Conservation (phyloP, 169 alveolate species). For the Plasmodium berghei region DNA sequence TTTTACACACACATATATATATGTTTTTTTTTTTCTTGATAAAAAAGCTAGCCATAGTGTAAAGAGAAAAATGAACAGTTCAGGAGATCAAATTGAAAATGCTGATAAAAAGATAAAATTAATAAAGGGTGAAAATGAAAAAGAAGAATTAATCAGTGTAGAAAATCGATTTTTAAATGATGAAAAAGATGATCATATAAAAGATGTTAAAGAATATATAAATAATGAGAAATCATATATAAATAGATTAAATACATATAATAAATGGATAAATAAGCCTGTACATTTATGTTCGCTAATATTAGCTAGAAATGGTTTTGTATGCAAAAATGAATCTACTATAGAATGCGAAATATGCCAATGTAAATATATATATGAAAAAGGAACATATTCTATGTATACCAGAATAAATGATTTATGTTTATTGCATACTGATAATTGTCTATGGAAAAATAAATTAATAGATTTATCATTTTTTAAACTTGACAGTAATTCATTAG, state of each 20-base stretch:
- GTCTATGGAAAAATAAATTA: slow-evolving; percentile 67
- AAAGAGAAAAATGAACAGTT: background rate
- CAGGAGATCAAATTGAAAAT: background rate
- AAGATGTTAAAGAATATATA: slow-evolving; percentile 17
- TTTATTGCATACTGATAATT: slow-evolving; percentile 47
- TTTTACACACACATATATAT: slow-evolving; percentile 2
- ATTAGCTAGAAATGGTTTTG: slow-evolving; percentile 69
- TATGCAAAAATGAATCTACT: slow-evolving; percentile 47
- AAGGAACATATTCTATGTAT: slow-evolving; percentile 62
- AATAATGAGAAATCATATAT: slow-evolving; percentile 14
- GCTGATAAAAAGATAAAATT: background rate
- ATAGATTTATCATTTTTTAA: slow-evolving; percentile 28
- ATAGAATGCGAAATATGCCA: slow-evolving; percentile 56
- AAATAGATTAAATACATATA: slow-evolving; percentile 58
- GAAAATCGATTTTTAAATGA: slow-evolving; percentile 24
- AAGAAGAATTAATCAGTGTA: slow-evolving; percentile 45
- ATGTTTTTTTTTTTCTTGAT: background rate
- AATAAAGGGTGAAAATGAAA: background rate
- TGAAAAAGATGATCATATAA: slow-evolving; percentile 43
- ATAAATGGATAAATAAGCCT: slow-evolving; percentile 47
- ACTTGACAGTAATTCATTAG: slow-evolving; percentile 37
- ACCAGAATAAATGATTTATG: slow-evolving; percentile 61
- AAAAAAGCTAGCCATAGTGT: background rate
- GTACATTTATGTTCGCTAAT: slow-evolving; percentile 45
- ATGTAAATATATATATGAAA: slow-evolving; percentile 58